Base-by-base conservation (phyloP, 2,329 filamentous ascomycete genomes). In the Thyridium curvatum region DNA sequence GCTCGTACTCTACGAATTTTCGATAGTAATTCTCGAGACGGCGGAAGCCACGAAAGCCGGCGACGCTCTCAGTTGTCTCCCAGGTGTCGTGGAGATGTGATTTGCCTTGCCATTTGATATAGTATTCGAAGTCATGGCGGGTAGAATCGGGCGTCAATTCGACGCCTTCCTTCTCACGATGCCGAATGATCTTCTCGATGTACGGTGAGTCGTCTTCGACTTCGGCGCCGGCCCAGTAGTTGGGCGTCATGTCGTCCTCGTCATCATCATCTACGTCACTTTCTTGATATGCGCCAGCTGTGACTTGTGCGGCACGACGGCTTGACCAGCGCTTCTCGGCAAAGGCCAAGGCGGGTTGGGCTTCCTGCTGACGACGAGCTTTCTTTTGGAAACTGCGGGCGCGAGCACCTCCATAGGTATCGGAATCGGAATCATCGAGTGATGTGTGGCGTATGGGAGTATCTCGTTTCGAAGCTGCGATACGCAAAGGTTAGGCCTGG, bases 101-200 rank as follows among this genome's bases (percentile, higher is more conserved):
- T 62, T 89, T 87, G 49, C 84, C 87, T 62, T 96, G 87, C 93
- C 94, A 98, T 67, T 98, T 98, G 62, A 98, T 89, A 62, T 83
- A 77, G 51, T 73, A 98, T 54, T 97, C 88, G 52, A 93, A 96
- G 55, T 96, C 86, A 38, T 89, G 78, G 49, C 74, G 72, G 17
- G 62, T 70, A 2, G 72, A 58, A 35, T 86, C 81, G 40, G 69
- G 67, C 12, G 71, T 63, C 41, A 79, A 60, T 45, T 77, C 77
- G 34, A 75, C 64, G 13, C 74, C 86, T 28, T 87, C 83, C 58
- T 81, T 86, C 30, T 86, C 68, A 35, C 85, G 81, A 60, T 97
- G 90, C 47, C 94, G 86, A 39, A 98, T 77, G 38, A 98, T 84
- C 47, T 86, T 81, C 58, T 98, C 93, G 48, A 98, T 89, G 50